These are phyloP conservation scores for Brettanomyces bruxellensis DNA, from an alignment of 805 yeast genomes.

Conservation along the genomic window DNA sequence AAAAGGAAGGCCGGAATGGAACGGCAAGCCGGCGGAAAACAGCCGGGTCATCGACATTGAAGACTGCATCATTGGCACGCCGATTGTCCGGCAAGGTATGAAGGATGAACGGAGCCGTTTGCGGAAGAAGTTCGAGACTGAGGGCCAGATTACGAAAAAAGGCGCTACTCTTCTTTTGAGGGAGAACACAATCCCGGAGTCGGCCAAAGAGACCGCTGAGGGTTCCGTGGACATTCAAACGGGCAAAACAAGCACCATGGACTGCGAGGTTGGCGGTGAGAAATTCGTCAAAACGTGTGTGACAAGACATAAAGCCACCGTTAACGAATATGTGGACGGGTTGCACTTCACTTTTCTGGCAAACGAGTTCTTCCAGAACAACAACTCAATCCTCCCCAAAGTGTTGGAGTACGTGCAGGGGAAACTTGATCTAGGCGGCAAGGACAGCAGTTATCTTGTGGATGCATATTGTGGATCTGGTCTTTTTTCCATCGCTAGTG, in stretches of 20 bases:
- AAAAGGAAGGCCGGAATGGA: slow-evolving; percentile 65
- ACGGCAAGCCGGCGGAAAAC: slow-evolving; percentile 14
- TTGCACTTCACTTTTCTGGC: slow-evolving; percentile 81
- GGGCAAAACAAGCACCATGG: slow-evolving; percentile 10
- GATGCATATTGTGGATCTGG: slow-evolving; percentile 98
- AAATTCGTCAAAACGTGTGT: slow-evolving; percentile 57
- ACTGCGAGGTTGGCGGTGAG: slow-evolving; percentile 8
- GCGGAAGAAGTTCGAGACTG: slow-evolving; percentile 22
- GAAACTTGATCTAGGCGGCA: slow-evolving; percentile 39
- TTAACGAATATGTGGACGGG: slow-evolving; percentile 68
- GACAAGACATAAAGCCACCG: slow-evolving; percentile 69
- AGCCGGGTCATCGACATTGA: slow-evolving; percentile 73
- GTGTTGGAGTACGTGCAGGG: slow-evolving; percentile 76
- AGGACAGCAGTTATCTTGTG: slow-evolving; percentile 53
- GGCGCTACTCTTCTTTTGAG: slow-evolving; percentile 85
- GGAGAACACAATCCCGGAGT: slow-evolving; percentile 51
- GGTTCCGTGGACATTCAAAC: slow-evolving; percentile 22
- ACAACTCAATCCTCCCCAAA: slow-evolving; percentile 78
- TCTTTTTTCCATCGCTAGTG: slow-evolving; percentile 79
- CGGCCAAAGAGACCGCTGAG: slow-evolving; percentile 28
- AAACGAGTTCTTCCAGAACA: slow-evolving; percentile 94
- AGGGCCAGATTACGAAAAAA: slow-evolving; percentile 30
- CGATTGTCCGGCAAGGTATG: slow-evolving; percentile 67
- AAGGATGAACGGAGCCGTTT: slow-evolving; percentile 55
- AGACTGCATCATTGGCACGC: slow-evolving; percentile 86